phyloP scores from a whole-genome alignment of 164 flowering plant species.

The Nymphaea colorata region DNA sequence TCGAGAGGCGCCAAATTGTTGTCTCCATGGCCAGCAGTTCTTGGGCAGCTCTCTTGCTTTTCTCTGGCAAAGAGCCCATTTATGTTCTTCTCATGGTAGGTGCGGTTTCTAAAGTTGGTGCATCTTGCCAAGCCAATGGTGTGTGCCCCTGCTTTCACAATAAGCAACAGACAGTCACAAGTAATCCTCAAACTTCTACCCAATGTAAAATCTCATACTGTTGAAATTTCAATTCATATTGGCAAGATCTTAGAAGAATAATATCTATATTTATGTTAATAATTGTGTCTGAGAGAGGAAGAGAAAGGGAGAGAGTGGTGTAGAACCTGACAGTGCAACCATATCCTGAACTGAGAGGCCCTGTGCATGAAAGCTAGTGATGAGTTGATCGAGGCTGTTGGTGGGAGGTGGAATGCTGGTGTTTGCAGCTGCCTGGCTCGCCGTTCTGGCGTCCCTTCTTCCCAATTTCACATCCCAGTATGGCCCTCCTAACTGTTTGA shows the following conservation, averaged over 20 bases:
- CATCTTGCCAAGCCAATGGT: conserved; percentile 69
- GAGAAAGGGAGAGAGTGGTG: background rate
- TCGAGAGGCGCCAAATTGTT: conserved; percentile 47
- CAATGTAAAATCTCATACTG: background rate
- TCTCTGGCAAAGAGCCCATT: conserved; percentile 27
- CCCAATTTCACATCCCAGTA: conserved; percentile 27
- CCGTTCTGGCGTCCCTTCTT: conserved; percentile 30
- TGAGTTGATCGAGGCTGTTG: conserved; percentile 5
- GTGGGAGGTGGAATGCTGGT: conserved; percentile 20
- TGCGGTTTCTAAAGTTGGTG: conserved; percentile 31
- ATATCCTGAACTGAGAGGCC: conserved; percentile 22
- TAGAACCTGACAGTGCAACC: conserved; percentile 17
- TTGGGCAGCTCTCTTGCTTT: conserved; percentile 33
- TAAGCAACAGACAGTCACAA: background rate
- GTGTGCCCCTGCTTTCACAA: conserved; percentile 16
- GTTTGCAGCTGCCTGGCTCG: conserved; percentile 27
- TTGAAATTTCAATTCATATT: background rate
- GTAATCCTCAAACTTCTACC: too few species aligned
- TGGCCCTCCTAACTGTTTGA: conserved; percentile 25
- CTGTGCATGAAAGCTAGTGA: conserved; percentile 12
- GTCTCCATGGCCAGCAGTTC: conserved; percentile 24
- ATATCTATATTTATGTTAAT: background rate
- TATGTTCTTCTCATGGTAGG: conserved; percentile 56
- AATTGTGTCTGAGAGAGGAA: background rate
- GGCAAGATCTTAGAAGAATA: background rate